Percentiles rank a stretch among this genome's conserved stretches.
Evolutionary conservation across 768 basidiomycete species (phyloP).

Genomic region (Neoboletus brunneissimus): DNA sequence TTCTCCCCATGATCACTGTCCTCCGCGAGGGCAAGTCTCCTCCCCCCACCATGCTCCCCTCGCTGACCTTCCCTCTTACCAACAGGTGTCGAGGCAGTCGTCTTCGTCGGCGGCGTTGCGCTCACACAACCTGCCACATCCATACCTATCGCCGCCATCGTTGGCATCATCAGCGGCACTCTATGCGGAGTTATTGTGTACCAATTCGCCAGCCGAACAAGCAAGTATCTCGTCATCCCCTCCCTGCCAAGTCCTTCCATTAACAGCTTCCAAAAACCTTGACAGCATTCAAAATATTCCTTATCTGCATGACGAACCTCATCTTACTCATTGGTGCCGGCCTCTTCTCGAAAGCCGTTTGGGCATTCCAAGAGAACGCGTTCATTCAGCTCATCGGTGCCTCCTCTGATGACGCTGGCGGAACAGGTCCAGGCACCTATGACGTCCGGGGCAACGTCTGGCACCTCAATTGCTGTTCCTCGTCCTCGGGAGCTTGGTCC

Average conservation of each 20-base stretch:
- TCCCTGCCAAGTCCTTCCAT: neutral
- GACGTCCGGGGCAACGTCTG: constrained; percentile 80
- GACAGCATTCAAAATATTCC: constrained; percentile 77
- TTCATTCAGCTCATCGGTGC: constrained; percentile 70
- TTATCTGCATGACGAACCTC: constrained; percentile 88
- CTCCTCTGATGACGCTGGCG: constrained; percentile 64
- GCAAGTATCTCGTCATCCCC: constrained; percentile 37
- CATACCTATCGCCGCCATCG: constrained; percentile 88
- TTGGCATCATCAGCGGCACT: constrained; percentile 77
- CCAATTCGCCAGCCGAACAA: constrained; percentile 69
- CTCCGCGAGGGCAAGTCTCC: constrained; percentile 74
- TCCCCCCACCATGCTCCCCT: too few species aligned
- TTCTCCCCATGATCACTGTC: constrained; percentile 89
- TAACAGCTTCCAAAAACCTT: neutral
- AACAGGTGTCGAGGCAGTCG: constrained; percentile 79
- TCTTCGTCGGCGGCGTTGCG: constrained; percentile 93
- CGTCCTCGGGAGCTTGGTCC: constrained; percentile 65
- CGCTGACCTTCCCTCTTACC: neutral
- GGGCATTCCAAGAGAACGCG: constrained; percentile 65
- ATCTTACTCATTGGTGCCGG: constrained; percentile 93
- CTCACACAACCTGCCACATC: constrained; percentile 77
- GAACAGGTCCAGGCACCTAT: constrained; percentile 83
- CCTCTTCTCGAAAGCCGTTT: constrained; percentile 78
- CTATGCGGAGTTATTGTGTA: constrained; percentile 76
- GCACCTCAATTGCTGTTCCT: constrained; percentile 81